These are phyloP conservation scores for Dissoconium aciculare DNA, from an alignment of 2,329 filamentous ascomycete genomes.

Conservation along the genomic window DNA sequence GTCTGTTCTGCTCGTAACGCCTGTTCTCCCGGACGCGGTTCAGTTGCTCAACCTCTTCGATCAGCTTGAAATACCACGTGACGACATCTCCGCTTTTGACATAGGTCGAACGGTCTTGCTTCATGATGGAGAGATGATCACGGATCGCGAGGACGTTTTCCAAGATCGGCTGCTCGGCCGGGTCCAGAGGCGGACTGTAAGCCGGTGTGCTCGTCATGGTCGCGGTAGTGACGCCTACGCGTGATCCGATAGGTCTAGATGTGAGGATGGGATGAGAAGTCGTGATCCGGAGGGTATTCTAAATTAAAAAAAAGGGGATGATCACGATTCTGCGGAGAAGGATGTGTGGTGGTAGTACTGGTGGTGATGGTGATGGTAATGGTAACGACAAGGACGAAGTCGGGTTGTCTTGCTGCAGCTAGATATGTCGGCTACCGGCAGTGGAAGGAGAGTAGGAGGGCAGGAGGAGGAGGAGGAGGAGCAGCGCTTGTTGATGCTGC, in stretches of 20 bases:
- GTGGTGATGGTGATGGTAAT: too few species aligned
- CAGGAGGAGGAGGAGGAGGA: too few species aligned
- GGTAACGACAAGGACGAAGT: too few species aligned
- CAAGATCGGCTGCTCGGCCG: slow-evolving; percentile 50
- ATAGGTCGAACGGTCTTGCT: slow-evolving; percentile 50
- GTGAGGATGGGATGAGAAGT: slow-evolving; percentile 1
- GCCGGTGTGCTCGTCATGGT: slow-evolving; percentile 48
- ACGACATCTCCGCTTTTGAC: slow-evolving; percentile 52
- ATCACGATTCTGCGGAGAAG: too few species aligned
- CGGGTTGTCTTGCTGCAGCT: too few species aligned
- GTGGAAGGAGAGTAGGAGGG: too few species aligned
- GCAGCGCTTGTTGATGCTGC: too few species aligned
- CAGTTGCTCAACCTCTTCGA: slow-evolving; percentile 45
- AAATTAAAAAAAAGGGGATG: too few species aligned
- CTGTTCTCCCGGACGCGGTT: slow-evolving; percentile 44
- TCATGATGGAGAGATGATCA: slow-evolving; percentile 45
- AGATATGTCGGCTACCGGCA: too few species aligned
- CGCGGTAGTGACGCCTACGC: neutral
- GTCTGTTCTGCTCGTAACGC: slow-evolving; percentile 46
- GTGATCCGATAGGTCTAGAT: too few species aligned
- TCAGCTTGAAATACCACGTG: slow-evolving; percentile 44
- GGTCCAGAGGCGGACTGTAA: slow-evolving; percentile 43
- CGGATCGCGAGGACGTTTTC: slow-evolving; percentile 44
- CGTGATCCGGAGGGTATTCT: too few species aligned
- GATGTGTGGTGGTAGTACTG: too few species aligned